These are phyloP conservation scores for Acacia crassicarpa DNA, from an alignment of 306 rosid species.

Conservation along the genomic window DNA sequence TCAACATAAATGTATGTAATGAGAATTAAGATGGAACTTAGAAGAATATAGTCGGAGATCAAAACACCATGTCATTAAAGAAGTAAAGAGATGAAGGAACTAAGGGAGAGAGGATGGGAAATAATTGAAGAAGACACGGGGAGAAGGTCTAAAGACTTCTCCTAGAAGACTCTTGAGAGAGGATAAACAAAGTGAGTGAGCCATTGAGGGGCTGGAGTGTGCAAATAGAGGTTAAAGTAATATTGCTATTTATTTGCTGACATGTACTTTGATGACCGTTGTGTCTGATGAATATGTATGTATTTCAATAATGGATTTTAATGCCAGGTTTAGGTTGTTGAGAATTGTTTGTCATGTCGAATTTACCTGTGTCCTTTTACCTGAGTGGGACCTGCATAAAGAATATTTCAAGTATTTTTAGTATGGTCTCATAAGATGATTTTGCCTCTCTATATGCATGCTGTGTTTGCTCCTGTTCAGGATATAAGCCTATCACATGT, in stretches of 20 bases:
- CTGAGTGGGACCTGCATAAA: neutral
- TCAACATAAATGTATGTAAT: too few relatives aligned
- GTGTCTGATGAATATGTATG: neutral
- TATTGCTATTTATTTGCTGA: neutral
- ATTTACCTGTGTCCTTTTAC: constrained; percentile 2
- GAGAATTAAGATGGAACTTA: neutral
- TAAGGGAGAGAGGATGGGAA: neutral
- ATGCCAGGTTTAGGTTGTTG: neutral
- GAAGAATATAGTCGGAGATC: neutral
- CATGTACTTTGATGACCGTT: neutral
- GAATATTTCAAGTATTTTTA: neutral
- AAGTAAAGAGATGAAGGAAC: neutral
- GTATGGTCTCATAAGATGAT: neutral
- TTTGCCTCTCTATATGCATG: neutral
- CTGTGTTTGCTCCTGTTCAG: neutral
- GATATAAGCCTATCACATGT: constrained; percentile 2
- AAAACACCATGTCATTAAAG: neutral
- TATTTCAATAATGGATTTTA: neutral
- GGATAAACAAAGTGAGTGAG: neutral
- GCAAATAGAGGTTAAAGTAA: neutral
- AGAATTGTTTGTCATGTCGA: neutral
- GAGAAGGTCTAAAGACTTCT: neutral
- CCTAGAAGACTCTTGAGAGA: neutral
- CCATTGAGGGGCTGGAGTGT: neutral
- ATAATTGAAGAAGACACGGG: neutral